Conservation (phyloP, 768 basidiomycete genomes). For the Tylopilus plumbeoviolaceoides region DNA sequence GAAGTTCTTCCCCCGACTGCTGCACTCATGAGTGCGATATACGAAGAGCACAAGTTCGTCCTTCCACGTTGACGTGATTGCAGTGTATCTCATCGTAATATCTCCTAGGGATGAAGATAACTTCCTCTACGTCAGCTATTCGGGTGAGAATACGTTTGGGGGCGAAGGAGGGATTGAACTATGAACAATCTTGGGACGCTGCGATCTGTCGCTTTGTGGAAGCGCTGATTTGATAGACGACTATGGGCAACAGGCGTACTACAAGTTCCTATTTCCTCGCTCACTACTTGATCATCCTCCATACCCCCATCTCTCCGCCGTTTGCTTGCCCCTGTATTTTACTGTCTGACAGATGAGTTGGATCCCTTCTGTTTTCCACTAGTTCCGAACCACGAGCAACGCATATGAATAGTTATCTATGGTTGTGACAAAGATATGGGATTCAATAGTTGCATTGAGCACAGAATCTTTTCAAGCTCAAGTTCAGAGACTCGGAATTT, state of each 20-base stretch:
- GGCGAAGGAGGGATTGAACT: constrained; percentile 30
- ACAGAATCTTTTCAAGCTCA: too few species aligned
- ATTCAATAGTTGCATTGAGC: too few species aligned
- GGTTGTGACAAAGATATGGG: neutral
- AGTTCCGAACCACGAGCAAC: constrained; percentile 18
- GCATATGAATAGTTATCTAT: constrained; percentile 12
- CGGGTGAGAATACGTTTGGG: constrained; percentile 97
- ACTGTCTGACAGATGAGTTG: constrained; percentile 14
- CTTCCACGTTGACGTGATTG: neutral
- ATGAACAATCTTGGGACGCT: constrained; percentile 21
- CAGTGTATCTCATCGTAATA: constrained; percentile 24
- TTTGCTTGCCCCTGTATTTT: constrained; percentile 28
- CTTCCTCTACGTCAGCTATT: constrained; percentile 98
- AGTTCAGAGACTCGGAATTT: too few species aligned
- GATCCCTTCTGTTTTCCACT: neutral
- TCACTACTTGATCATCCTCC: constrained; percentile 16
- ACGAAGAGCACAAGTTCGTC: constrained; percentile 98
- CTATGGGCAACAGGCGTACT: constrained; percentile 26
- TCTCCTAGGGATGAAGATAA: constrained; percentile 89
- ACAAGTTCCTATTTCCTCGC: constrained; percentile 7
- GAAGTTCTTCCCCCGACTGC: constrained; percentile 98
- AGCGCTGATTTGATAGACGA: constrained; percentile 25
- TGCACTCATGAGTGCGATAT: constrained; percentile 97
- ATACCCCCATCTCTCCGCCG: constrained; percentile 25
- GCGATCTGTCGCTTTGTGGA: constrained; percentile 22